Evolutionary conservation across 2,329 filamentous ascomycete species (phyloP).

Genomic region (Whalleya microplaca): DNA sequence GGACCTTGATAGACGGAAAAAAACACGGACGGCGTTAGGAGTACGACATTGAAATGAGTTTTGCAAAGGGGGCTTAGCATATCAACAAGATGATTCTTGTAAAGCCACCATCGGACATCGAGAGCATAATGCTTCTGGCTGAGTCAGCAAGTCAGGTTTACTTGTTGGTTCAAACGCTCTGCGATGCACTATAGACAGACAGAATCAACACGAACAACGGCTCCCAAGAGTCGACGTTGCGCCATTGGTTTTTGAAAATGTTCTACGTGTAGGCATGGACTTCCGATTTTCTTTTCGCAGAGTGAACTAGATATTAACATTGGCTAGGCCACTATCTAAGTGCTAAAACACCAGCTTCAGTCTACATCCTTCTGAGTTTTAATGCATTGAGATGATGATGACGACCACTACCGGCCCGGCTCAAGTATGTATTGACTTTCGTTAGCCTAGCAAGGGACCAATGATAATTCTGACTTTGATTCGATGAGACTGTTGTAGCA

Average conservation of each 20-base stretch:
- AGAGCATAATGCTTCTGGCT: conserved; percentile 13
- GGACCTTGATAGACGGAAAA: conserved; percentile 18
- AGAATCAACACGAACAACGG: conserved; percentile 9
- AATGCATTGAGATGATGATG: no score
- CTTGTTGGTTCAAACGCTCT: conserved; percentile 7
- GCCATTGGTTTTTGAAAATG: neutral
- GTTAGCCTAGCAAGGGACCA: no score
- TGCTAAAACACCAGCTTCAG: no score
- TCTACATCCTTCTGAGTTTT: no score
- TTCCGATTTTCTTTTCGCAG: neutral
- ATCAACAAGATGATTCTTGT: neutral
- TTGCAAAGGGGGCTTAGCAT: conserved; percentile 4
- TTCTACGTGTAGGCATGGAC: no score
- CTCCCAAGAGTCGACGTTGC: conserved; percentile 1
- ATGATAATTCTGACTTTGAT: no score
- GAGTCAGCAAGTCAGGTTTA: conserved; percentile 1
- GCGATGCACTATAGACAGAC: conserved; percentile 1
- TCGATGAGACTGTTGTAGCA: no score
- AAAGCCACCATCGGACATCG: conserved; percentile 9
- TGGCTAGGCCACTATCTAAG: neutral
- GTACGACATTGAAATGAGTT: conserved; percentile 20
- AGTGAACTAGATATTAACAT: neutral
- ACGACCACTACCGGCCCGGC: no score
- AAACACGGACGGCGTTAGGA: conserved; percentile 25
- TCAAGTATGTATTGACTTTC: no score